Conservation (phyloP, 371 early-diverging fungal species). For the Mucor piriformis region DNA sequence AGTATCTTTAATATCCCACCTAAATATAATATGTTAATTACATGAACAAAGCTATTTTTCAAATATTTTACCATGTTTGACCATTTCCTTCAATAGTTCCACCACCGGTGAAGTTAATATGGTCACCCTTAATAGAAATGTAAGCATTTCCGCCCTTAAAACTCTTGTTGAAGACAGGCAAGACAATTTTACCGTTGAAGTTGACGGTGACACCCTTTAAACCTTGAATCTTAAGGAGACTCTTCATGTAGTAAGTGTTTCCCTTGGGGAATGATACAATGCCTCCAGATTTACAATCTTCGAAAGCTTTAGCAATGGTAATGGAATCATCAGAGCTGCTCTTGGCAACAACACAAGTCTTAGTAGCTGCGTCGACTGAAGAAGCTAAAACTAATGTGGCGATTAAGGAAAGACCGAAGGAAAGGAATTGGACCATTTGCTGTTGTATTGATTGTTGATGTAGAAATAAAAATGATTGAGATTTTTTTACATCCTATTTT, state of each 20-base stretch:
- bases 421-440: conserved; percentile 2
- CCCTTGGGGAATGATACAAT: conserved; percentile 35
- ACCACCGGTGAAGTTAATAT: conserved; percentile 26
- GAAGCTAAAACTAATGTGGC: conserved; percentile 12
- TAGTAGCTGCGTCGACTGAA: conserved; percentile 23
- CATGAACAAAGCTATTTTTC: neutral
- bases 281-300: conserved; percentile 36
- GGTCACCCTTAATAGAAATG: conserved; percentile 31
- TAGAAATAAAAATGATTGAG: neutral
- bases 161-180: conserved; percentile 29
- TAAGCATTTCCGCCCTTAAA: conserved; percentile 31
- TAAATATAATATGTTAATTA: neutral
- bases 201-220: conserved; percentile 31
- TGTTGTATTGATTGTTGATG: neutral
- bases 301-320: conserved; percentile 33
- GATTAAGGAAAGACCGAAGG: conserved; percentile 8
- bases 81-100: conserved; percentile 33
- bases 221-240: conserved; percentile 21
- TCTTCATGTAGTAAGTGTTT: conserved; percentile 30
- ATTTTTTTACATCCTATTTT: neutral
- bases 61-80: conserved; percentile 27
- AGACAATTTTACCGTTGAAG: conserved; percentile 31
- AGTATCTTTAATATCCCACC: conserved; percentile 29
- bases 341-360: conserved; percentile 29
- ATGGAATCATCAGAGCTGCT: conserved; percentile 28